A percentile compares a stretch with the other conserved stretches of the same genome.
Evolutionary conservation across 1,284 basidiomycete species (phyloP).

Genomic region (Lentinula novae-zelandiae): DNA sequence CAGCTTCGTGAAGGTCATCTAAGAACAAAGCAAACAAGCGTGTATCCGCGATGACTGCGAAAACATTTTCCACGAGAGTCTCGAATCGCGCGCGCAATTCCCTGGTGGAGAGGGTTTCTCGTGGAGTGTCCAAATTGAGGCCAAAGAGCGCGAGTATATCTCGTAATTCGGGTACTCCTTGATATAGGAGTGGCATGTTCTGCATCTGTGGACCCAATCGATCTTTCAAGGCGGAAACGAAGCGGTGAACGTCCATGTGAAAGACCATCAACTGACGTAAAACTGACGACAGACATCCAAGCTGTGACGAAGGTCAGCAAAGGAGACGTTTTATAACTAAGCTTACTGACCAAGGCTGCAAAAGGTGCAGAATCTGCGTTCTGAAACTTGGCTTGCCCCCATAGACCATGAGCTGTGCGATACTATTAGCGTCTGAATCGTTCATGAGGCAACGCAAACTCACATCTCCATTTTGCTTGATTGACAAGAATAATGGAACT

Average conservation of each 20-base stretch:
- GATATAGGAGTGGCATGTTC: conserved; percentile 64
- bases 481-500: conserved; percentile 64
- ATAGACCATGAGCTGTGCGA: conserved; percentile 58
- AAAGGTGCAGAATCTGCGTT: conserved; percentile 62
- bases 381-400: conserved; percentile 73
- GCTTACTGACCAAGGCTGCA: conserved; percentile 49
- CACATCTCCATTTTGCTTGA: conserved; percentile 68
- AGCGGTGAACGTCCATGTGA: conserved; percentile 64
- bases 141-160: conserved; percentile 57
- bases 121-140: conserved; percentile 46
- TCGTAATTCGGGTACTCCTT: conserved; percentile 63
- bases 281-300: conserved; percentile 64
- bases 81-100: conserved; percentile 68
- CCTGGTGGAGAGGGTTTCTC: conserved; percentile 49
- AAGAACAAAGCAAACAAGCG: conserved; percentile 64
- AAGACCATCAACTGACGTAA: conserved; percentile 70
- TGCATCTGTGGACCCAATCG: conserved; percentile 63
- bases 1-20: conserved; percentile 70
- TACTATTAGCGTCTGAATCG: conserved; percentile 9
- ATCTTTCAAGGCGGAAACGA: conserved; percentile 52
- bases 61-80: conserved; percentile 63
- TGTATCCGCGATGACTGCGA: conserved; percentile 63
- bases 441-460: conserved; percentile 19
- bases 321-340: not conserved
- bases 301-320: conserved; percentile 29